Evolutionary conservation across 176 grass and related monocot species (phyloP).

Genomic region (Paspalum notatum): DNA sequence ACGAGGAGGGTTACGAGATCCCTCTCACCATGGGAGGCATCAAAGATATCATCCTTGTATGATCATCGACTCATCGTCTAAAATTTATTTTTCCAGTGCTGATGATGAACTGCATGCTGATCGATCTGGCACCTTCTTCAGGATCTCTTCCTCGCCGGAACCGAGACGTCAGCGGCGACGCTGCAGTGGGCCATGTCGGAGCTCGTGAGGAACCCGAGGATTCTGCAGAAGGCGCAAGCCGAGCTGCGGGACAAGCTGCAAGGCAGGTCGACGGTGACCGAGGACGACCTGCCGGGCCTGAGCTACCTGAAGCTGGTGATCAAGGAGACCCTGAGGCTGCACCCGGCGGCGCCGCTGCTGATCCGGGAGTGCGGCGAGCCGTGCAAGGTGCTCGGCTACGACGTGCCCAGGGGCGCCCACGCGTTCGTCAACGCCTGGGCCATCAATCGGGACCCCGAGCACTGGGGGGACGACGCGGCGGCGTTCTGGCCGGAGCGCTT

Average conservation of each 20-base stretch:
- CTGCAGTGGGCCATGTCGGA: conserved; percentile 44
- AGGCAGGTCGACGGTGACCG: background rate
- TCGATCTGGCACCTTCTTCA: background rate
- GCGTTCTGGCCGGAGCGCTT: conserved; percentile 20
- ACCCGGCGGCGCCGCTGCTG: conserved; percentile 13
- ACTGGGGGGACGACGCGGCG: conserved; percentile 4
- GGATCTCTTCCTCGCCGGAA: conserved; percentile 36
- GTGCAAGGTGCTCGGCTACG: conserved; percentile 23
- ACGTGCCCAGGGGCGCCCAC: background rate
- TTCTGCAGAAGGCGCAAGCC: conserved; percentile 13
- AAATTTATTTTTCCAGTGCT: background rate
- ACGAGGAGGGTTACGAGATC: conserved; percentile 30
- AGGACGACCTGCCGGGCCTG: background rate
- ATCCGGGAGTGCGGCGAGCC: background rate
- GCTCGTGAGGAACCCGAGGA: background rate
- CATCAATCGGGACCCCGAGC: background rate
- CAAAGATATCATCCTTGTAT: conserved; percentile 40
- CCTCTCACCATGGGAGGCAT: conserved; percentile 45
- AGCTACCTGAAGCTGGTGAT: conserved; percentile 19
- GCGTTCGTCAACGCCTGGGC: conserved; percentile 4
- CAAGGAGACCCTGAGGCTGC: conserved; percentile 30
- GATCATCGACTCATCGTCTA: background rate
- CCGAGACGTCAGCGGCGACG: background rate
- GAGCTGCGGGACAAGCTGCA: background rate
- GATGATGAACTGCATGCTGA: background rate